Percentiles rank a stretch among this genome's conserved stretches.
Evolutionary conservation across 306 rosid genomes (phyloP).

Genomic region (Cajanus cajan): DNA sequence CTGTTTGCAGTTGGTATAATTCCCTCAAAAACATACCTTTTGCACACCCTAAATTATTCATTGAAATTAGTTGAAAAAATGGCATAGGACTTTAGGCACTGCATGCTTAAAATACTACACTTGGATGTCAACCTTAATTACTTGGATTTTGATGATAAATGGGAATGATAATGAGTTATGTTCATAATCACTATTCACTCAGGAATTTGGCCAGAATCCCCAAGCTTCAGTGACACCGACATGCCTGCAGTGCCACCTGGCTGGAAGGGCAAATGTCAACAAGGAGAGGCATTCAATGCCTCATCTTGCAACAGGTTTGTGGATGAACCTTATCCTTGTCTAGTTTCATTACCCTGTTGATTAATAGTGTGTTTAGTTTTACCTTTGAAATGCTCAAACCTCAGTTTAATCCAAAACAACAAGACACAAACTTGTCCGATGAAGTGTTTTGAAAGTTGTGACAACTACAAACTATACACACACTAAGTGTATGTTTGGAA

Average conservation of each 20-base stretch:
- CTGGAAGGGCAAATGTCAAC: slow-evolving; percentile 77
- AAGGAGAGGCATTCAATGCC: slow-evolving; percentile 81
- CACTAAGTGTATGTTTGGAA: too few relatives aligned
- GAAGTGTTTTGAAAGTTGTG: too few relatives aligned
- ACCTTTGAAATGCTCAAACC: too few relatives aligned
- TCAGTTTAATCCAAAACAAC: too few relatives aligned
- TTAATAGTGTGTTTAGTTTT: too few relatives aligned
- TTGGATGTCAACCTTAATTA: neutral
- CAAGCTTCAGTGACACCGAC: slow-evolving; percentile 69
- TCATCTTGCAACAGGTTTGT: slow-evolving; percentile 83
- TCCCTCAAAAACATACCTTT: neutral
- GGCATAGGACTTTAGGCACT: neutral
- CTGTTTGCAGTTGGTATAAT: neutral
- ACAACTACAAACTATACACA: too few relatives aligned
- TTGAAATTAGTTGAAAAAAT: neutral
- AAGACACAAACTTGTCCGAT: too few relatives aligned
- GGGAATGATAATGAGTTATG: neutral
- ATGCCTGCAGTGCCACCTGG: slow-evolving; percentile 79
- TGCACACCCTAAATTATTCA: too few relatives aligned
- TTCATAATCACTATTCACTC: slow-evolving; percentile 9
- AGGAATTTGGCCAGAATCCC: slow-evolving; percentile 97
- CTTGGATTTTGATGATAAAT: neutral
- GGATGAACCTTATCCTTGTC: slow-evolving; percentile 11
- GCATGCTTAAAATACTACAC: neutral
- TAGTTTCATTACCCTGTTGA: neutral